Evolutionary conservation across 1,284 basidiomycete genomes (phyloP).

Genomic region (Trichosporon asahii): DNA sequence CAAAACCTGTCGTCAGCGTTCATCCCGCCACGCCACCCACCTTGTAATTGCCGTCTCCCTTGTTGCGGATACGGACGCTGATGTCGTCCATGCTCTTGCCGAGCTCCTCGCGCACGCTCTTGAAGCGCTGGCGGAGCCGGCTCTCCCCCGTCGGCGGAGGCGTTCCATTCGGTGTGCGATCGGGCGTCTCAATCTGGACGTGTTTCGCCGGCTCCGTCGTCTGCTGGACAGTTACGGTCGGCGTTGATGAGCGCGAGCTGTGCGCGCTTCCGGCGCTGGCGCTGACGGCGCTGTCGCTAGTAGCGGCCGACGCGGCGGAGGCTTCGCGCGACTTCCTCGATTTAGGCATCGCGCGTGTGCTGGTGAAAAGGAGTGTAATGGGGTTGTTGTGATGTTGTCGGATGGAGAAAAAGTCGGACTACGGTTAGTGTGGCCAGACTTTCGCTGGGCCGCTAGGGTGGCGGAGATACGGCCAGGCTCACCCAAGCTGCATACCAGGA

Average conservation of each 20-base stretch:
- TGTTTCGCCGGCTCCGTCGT: not conserved
- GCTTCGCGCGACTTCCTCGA: not conserved
- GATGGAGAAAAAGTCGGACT: not conserved
- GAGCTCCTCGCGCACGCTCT: constrained; percentile 21
- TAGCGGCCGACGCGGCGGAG: not conserved
- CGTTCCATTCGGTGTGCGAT: not conserved
- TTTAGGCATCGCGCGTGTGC: not conserved
- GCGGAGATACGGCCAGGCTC: not conserved
- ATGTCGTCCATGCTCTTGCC: constrained; percentile 35
- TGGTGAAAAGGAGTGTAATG: not conserved
- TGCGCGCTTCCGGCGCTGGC: not conserved
- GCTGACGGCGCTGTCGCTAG: not conserved
- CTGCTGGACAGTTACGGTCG: not conserved
- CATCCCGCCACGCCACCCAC: not conserved
- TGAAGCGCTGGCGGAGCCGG: constrained; percentile 18
- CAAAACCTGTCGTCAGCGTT: constrained; percentile 22
- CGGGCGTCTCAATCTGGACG: not conserved
- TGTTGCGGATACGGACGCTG: constrained; percentile 38
- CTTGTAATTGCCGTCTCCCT: constrained; percentile 22
- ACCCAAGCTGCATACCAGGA: not conserved
- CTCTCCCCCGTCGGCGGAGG: not conserved
- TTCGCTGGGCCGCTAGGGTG: not conserved
- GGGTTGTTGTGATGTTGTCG: not conserved
- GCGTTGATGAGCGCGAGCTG: constrained; percentile 1
- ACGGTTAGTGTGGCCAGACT: not conserved